phyloP scores from a whole-genome alignment of 345 rosid genomes.

The Eucalyptus cladocalyx region DNA sequence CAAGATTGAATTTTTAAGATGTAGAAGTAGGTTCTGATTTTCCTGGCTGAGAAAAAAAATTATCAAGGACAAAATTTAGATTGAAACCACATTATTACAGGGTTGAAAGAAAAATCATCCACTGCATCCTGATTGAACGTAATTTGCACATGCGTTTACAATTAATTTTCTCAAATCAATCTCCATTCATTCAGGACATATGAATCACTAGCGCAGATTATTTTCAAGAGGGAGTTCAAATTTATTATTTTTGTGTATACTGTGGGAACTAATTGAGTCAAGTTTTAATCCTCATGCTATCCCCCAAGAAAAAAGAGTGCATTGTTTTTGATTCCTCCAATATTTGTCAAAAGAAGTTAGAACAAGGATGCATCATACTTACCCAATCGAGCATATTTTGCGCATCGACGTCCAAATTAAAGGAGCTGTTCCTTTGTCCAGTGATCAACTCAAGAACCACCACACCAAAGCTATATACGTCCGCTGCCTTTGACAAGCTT shows the following conservation, averaged over 20 bases:
- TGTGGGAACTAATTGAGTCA: background rate
- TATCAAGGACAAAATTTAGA: background rate
- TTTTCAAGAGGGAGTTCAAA: background rate
- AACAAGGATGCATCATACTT: constrained; percentile 1
- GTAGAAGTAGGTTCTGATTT: background rate
- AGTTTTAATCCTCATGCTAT: background rate
- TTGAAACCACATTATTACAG: background rate
- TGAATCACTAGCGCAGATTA: background rate
- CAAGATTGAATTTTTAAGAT: background rate
- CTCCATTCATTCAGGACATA: background rate
- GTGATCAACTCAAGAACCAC: constrained; percentile 78
- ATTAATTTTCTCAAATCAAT: background rate
- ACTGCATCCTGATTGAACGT: background rate
- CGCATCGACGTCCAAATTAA: constrained; percentile 30
- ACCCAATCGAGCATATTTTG: constrained; percentile 91
- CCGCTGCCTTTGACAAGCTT: constrained; percentile 68
- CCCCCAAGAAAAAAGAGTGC: background rate
- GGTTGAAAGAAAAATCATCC: background rate
- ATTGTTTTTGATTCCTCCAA: background rate
- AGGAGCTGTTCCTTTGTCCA: constrained; percentile 63
- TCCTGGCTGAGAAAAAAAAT: background rate
- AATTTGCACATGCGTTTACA: background rate
- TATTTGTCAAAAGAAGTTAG: background rate
- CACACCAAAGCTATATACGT: constrained; percentile 97
- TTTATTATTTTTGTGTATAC: background rate